Base-by-base conservation (phyloP, 371 early-diverging fungal genomes). In the Syncephalastrum monosporum region DNA sequence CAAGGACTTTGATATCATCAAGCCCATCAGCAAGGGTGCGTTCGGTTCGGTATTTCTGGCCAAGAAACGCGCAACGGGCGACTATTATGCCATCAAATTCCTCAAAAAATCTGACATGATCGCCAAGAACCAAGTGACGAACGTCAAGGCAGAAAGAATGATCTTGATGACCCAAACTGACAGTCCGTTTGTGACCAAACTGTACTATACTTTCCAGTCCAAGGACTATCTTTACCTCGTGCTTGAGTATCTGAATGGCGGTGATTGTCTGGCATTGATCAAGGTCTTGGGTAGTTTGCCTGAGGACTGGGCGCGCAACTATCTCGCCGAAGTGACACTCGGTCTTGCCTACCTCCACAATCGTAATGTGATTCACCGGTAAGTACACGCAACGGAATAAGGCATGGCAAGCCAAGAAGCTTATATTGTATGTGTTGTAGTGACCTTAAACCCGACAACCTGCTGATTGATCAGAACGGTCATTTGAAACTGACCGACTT, bases 221-320 rank as follows among this genome's bases (percentile, higher is more conserved):
- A 86, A 86, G 49, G 92, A 95, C 24, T 90, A 92, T 61, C 71
- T 98, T 24, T 98, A 93, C 58, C 74, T 97, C 19, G 97, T 97
- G 0, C 88, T 98, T 86, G 97, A 97, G 63, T 98, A 96, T 64
- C 71, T 97, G 44, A 95, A 94, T 64, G 98, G 98, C n/a, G 98
- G 98, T 5, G 98, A 98, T 71, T 94, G 95, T 51, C 93, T 94
- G 10, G 89, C 96, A 2, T 74, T 98, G 24, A 82, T 97, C 53
- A 96, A 96, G 68, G 84, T 82, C 0, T 69, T 95, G 47, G 94
- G 92, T 1, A 75, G 77, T 55, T 73, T 98, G 55, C 87, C 93
- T 23, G 93, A 93, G 63, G 90, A 92, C 51, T 92, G 94, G 89
- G 90, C 95, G 1, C 84, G 87, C 53, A 94, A 92, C 64, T 99